A percentile compares a stretch with the other conserved stretches of the same genome.
These are phyloP conservation scores for Monosporascus sp. DNA, from an alignment of 2,329 filamentous ascomycete genomes.

Conservation along the genomic window DNA sequence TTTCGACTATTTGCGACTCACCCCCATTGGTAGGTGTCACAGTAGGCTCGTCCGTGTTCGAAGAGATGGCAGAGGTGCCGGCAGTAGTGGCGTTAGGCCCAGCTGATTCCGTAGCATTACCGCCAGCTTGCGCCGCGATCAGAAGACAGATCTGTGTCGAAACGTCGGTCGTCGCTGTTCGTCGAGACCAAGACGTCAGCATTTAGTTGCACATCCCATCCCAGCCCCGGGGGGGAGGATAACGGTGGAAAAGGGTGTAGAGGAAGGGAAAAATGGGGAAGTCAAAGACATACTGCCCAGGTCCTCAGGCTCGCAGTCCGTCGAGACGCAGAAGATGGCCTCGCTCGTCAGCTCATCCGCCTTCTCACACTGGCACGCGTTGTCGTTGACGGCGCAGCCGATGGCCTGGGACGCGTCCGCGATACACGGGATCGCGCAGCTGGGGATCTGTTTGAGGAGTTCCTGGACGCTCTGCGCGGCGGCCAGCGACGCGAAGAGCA, in stretches of 20 bases:
- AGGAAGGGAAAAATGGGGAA: neutral
- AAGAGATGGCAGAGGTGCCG: neutral
- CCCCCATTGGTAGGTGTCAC: neutral
- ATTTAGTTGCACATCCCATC: too few relatives aligned
- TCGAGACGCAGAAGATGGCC: conserved; percentile 31
- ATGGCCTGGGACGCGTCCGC: conserved; percentile 23
- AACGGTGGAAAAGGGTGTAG: too few relatives aligned
- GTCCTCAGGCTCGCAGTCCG: conserved; percentile 29
- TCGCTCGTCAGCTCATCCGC: conserved; percentile 27
- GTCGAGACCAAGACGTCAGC: too few relatives aligned
- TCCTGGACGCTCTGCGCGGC: conserved; percentile 20
- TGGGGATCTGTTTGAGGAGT: conserved; percentile 28
- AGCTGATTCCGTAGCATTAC: conserved; percentile 9
- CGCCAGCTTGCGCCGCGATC: conserved; percentile 7
- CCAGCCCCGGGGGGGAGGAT: too few relatives aligned
- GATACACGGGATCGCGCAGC: conserved; percentile 35
- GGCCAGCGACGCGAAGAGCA: conserved; percentile 19
- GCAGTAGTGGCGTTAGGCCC: conserved; percentile 6
- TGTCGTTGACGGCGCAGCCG: conserved; percentile 30
- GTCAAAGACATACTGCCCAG: conserved; percentile 27
- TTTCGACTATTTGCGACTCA: neutral
- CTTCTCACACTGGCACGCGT: conserved; percentile 34
- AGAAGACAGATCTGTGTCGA: conserved; percentile 21
- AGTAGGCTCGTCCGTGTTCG: too few relatives aligned
- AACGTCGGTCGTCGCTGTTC: conserved; percentile 16